Base-by-base conservation (phyloP, 2,329 filamentous ascomycete genomes). In the Chaetothyriales sp. region DNA sequence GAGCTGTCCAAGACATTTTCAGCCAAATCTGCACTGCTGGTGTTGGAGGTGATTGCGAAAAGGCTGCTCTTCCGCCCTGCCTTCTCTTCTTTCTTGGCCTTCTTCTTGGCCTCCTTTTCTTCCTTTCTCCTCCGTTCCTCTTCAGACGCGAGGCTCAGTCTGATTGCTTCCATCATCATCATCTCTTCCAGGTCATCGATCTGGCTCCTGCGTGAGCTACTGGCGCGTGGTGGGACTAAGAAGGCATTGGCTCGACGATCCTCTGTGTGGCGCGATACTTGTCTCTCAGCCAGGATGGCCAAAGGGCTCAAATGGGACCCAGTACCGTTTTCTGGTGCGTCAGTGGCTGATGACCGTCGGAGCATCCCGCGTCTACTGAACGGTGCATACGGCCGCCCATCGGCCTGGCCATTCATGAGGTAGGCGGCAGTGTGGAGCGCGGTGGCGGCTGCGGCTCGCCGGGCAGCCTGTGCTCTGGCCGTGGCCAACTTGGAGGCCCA, bases 141-240 rank as follows among this genome's bases (percentile, higher is more conserved):
- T 64, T 98, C 92, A 1, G 86, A 83, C 0, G 84, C 88, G n/a
- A 98, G 72, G 46, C 88, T 95, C 26, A 95, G 67, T 42, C 92
- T 77, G 46, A 98, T 93, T 0, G 92, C 92, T 65, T 98, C 92
- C 75, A 92, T 87, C 73, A 96, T 88, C 92, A 98, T 98, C 73
- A 98, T 85, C 47, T 95, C 90, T 64, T 98, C 92, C 0, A 96
- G 75, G 59, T 96, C 89, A 19, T 93, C 86, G 63, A 93, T 79
- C 26, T 86, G 76, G 51, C 67, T 77, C 54, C 79, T 70, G 53
- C 81, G 70, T 36, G 76, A 77, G 58, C 73, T 76, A 18, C 67
- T 65, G 6, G 75, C 65, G n/a, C 69, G 68, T 15, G 69, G 63
- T 4, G 70, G 66, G 36, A 67, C 63, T 20, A 67, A 51, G 39